Conservation (phyloP, 495 filamentous ascomycete genomes). For the Mycothermus thermophilus region DNA sequence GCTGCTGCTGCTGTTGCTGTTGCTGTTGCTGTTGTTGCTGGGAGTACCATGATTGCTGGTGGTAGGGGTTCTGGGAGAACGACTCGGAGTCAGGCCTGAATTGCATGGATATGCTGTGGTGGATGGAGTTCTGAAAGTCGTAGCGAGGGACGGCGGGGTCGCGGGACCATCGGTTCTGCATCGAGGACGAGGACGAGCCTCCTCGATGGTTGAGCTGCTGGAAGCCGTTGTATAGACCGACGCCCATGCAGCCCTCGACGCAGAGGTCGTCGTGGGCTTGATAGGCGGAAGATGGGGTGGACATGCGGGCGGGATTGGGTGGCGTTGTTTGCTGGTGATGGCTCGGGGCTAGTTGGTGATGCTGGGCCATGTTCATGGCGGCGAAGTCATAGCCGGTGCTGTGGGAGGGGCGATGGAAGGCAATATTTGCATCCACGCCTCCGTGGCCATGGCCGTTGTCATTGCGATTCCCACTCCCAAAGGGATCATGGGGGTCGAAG, state of each 20-base stretch:
- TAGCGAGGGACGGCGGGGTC: constrained; percentile 1
- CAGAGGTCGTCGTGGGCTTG: constrained; percentile 31
- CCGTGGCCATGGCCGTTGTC: too few relatives aligned
- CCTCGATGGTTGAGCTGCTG: constrained; percentile 19
- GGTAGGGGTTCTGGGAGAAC: constrained; percentile 3
- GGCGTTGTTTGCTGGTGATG: too few relatives aligned
- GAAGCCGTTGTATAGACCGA: constrained; percentile 23
- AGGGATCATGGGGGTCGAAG: constrained; percentile 8
- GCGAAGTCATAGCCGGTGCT: not conserved
- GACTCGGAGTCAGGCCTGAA: constrained; percentile 3
- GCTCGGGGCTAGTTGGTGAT: not conserved
- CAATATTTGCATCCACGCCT: too few relatives aligned
- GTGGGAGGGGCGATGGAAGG: constrained; percentile 13
- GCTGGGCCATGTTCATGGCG: not conserved
- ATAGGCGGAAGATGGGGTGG: constrained; percentile 4
- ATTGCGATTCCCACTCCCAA: too few relatives aligned
- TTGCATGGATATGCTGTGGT: constrained; percentile 3
- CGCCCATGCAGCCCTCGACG: constrained; percentile 22
- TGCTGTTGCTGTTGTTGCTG: too few relatives aligned
- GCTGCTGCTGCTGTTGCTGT: too few relatives aligned
- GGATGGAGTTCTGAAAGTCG: constrained; percentile 4
- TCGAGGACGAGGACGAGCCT: constrained; percentile 2
- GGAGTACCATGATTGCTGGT: constrained; percentile 8
- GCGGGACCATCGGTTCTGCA: constrained; percentile 11
- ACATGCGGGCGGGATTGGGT: constrained; percentile 3